Evolutionary conservation across 1,284 basidiomycete genomes (phyloP), one percentile per base, ranked within the genome.

Genomic region (Calocybe gambosa): DNA sequence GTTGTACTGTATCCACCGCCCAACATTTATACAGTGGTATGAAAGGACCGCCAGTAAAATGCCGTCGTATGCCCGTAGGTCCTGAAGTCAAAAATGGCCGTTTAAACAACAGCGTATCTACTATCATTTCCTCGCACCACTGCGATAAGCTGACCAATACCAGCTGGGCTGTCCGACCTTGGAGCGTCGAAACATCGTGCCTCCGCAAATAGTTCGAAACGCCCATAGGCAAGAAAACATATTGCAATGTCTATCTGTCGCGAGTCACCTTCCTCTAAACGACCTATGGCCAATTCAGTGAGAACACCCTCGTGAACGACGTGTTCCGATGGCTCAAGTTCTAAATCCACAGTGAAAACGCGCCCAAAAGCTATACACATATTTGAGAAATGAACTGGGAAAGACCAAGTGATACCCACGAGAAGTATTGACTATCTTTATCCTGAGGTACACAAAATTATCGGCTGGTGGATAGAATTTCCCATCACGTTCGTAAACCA

Each of bases 201-300:
- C 54, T 79, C 73, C 2, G 78, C 83, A 13, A 70, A 67, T 45
- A 94, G 70, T 41, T 82, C 81, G 56, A 87, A 93, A 33, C 68
- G 61, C 3, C 92, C 92, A 39, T 71, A 69, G 5, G 88, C 76
- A 16, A 94, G 73, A 63, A 95, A 90, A 51, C 82, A 85, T 3
- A 91, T 56, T 1, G 81, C 74, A 0, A 80, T 69, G 36, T 78
- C 72, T n/a, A 82, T 59, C 28, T 73, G 69, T 29, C 66, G 67
- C 9, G 72, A 73, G 47, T 79, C 73, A 0, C 79, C 81, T 7
- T 66, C 63, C 28, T 71, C 67, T 28, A 87, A 57, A 18, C 70
- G 68, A 3, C 86, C 78, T 1, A 89, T 55, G 2, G 82, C 70
- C 28, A 87, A 69, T 33, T 81, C 74, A 3, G 69, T 67, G 12